These are phyloP conservation scores for Curvularia spicifera DNA, from an alignment of 2,329 filamentous ascomycete genomes.

Conservation along the genomic window DNA sequence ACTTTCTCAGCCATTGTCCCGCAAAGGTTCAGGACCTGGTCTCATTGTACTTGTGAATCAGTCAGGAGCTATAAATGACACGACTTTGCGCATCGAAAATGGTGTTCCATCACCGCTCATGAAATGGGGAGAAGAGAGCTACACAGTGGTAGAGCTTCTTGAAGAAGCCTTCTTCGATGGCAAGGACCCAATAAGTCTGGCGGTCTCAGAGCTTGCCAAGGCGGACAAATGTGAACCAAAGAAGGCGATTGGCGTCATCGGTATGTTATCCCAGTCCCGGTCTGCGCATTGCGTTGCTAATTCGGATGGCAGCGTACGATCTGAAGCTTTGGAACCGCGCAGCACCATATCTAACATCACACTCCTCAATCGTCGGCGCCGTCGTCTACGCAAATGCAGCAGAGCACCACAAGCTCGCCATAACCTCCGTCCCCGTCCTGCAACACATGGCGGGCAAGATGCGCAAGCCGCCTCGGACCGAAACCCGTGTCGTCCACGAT, in stretches of 20 bases:
- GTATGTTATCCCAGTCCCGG: constrained; percentile 2
- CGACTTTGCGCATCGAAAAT: constrained; percentile 4
- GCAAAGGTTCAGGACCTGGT: background rate
- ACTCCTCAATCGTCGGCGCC: constrained; percentile 6
- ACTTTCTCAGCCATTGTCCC: constrained; percentile 3
- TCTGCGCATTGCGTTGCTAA: background rate
- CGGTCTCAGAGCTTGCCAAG: background rate
- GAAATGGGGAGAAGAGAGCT: constrained; percentile 74
- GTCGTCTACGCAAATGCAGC: constrained; percentile 15
- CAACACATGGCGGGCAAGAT: constrained; percentile 37
- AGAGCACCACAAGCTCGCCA: constrained; percentile 9
- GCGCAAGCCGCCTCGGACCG: constrained; percentile 19
- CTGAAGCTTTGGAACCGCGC: constrained; percentile 16
- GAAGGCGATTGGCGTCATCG: constrained; percentile 14
- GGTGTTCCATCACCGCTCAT: constrained; percentile 34
- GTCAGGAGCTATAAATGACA: constrained; percentile 1
- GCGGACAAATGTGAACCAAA: constrained; percentile 15
- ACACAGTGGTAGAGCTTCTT: constrained; percentile 39
- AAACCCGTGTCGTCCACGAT: constrained; percentile 41
- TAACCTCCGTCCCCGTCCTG: constrained; percentile 6
- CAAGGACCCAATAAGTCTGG: constrained; percentile 3
- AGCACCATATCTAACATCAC: constrained; percentile 7
- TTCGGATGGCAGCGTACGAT: constrained; percentile 14
- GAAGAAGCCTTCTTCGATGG: constrained; percentile 11
- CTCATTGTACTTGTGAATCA: background rate